Evolutionary conservation across 169 alveolate species (phyloP), one percentile per base, ranked within the genome.

Genomic region (Sarcocystis neurona): DNA sequence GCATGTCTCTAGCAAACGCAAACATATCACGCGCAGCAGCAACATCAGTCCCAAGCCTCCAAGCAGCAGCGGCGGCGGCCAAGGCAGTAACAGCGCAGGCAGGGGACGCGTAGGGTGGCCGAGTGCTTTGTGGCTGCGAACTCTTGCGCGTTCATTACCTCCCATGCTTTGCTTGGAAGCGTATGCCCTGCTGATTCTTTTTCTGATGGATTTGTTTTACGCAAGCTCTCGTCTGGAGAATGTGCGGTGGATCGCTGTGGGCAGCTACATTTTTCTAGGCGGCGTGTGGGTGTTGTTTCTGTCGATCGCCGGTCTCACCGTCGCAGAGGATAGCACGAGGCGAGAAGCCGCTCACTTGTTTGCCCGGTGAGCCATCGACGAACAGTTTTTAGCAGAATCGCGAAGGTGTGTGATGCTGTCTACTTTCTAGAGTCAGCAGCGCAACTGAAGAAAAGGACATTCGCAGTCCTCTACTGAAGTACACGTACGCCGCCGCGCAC

Each of bases 131-230:
- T 72, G 82, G 82, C 12, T 39, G 37, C 23, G 82, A 39, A 72
- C 82, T 27, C 34, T 72, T 5, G 53, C 41, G 30, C 82, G 82
- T 6, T 72, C 82, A 6, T 27, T 72, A 56, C 82, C 82, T 2
- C 82, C 82, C 41, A 41, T 72, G 53, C 56, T 72, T 34, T 41
- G 82, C 82, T 23, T 72, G 43, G 41, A 39, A 34, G 82, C 32
- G 82, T 72, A 72, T 39, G 53, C 43, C 56, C 82, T 72, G 34
- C 82, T 72, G 20, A 56, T 72, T 34, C 56, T 72, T 34, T 72
- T 72, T 27, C 27, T 72, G n/a, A 41, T 72, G 4, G 82, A 72
- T 39, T 53, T 72, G 20, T 39, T 1, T 53, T 23, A 41, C 34
- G 82, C 82, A 10, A 15, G 56, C 1, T 4, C 56, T 0, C 56